Evolutionary conservation across 116 monocot species (phyloP), one percentile per base, ranked within the genome.

Genomic region (Papilionanthe hybrid): DNA sequence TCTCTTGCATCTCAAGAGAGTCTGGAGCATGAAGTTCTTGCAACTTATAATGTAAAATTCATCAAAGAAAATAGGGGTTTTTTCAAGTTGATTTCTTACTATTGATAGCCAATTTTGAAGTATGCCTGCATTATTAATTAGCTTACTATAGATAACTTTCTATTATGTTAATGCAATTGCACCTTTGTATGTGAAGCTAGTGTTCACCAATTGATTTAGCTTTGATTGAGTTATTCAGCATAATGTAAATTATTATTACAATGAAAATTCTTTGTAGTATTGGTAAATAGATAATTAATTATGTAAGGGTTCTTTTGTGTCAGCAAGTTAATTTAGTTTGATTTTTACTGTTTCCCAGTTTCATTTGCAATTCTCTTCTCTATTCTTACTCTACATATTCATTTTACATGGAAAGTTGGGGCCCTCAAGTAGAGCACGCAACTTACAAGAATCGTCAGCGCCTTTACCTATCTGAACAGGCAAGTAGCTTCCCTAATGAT

Each of bases 381-480:
- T 44, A 73, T 25, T 73, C 20, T n/a, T 73, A 23, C 44, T 73
- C 37, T 75, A 13, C 13, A 25, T 75, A 50, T 49, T 49, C 4
- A 43, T 73, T 22, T 69, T 69, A 20, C 13, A 42, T 73, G 43
- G 69, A 74, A 76, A 99, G 99, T 55, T 99, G 95, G 99, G 99
- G 95, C 7, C 91, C 95, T 28, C 95, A 93, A 72, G 72, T 93
- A 37, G 99, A 93, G 79, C 82, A 95, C 77, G 95, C 91, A 58
- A 90, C 91, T 50, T 92, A 90, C 85, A 95, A 99, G 86, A 99
- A 90, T 78, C 90, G 90, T 32, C 95, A 99, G 78, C 93, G 93
- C 23, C 86, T 99, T 50, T 99, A 95, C 80, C 92, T 99, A n/a
- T 95, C 99, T 72, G 99, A 99, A 82, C 93, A 99, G 95, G 95